These are phyloP conservation scores for Globisporangium spinosum DNA, from an alignment of 352 stramenopile species.

Conservation along the genomic window DNA sequence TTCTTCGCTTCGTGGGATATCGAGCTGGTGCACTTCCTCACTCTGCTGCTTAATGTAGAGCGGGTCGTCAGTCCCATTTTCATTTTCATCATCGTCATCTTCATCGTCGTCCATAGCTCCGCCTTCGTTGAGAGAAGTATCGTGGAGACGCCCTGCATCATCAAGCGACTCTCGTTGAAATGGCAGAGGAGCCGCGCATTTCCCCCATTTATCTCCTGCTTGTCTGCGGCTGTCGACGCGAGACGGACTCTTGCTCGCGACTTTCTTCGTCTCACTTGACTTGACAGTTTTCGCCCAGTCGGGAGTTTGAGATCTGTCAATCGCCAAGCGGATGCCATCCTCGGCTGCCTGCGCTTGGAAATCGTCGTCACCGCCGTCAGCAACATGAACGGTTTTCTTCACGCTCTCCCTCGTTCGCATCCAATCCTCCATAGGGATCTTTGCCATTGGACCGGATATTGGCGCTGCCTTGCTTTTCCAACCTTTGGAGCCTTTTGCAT, in stretches of 20 bases:
- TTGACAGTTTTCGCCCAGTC: conserved; percentile 51
- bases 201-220: conserved; percentile 20
- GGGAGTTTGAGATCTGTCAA: conserved; percentile 59
- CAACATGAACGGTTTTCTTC: conserved; percentile 39
- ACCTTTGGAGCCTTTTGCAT: conserved; percentile 21
- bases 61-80: conserved; percentile 3
- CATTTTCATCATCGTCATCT: not conserved
- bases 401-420: conserved; percentile 61
- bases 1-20: conserved; percentile 15
- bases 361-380: conserved; percentile 3
- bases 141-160: not conserved
- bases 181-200: conserved; percentile 5
- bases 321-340: conserved; percentile 16
- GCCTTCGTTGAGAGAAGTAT: not conserved
- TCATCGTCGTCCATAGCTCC: not conserved
- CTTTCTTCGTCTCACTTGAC: conserved; percentile 11
- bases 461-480: conserved; percentile 51
- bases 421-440: conserved; percentile 66
- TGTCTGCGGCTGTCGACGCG: conserved; percentile 4
- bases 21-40: conserved; percentile 16
- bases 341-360: not conserved
- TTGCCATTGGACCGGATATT: conserved; percentile 46
- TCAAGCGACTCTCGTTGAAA: conserved; percentile 2
- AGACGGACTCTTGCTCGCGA: conserved; percentile 18
- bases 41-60: conserved; percentile 18